Base-by-base conservation (phyloP, 2,329 filamentous ascomycete species). In the Triangularia setosa region DNA sequence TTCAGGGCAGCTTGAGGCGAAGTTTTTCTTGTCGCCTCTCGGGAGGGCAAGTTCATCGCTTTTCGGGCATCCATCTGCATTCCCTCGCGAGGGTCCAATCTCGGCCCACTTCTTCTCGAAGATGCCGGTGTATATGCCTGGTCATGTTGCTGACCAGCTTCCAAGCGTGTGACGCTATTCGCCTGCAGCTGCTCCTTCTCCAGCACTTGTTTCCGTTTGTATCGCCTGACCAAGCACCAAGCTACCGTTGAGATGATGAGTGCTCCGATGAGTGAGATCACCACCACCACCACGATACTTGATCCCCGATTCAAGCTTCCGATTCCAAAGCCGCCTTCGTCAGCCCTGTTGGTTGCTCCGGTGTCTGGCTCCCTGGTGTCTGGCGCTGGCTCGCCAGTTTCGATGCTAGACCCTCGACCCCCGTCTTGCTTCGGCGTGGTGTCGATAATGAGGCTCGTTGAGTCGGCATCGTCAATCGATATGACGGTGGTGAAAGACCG, bases 251-350 rank as follows among this genome's bases (percentile, higher is more conserved):
- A 67, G 6, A 70, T 44, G 0, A 63, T 23, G 9, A 70, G 59
- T 0, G 65, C 67, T 1, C 64, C 62, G 0, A 68, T 58, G 5
- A 72, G 55, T 30, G 60, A 68, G 9, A 70, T 54, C n/a, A 71
- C 60, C 16, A 70, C 65, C 18, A 71, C 64, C n/a, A 72, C 56
- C 6, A 64, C 63, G 21, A 69, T 69, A 33, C 64, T 67, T 8
- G 63, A 60, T 4, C 52, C 56, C 1, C 64, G 65, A 33, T 64
- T 60, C 5, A 68, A n/a, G 6, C 57, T 40, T 2, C 64, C 64
- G 9, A 65, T 44, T 11, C 52, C 52, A 9, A 66, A 61, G 6
- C 25, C 30, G 23, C 33, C 56, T 12, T 57, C 28, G 23, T 30
- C 27, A 18, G 11, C 60, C 16, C 30, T n/a, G 23, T 53, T 59